A percentile compares a stretch with the other conserved stretches of the same genome.
Conservation (phyloP, 805 yeast genomes). For the Kurtzmaniella cleridarum region DNA sequence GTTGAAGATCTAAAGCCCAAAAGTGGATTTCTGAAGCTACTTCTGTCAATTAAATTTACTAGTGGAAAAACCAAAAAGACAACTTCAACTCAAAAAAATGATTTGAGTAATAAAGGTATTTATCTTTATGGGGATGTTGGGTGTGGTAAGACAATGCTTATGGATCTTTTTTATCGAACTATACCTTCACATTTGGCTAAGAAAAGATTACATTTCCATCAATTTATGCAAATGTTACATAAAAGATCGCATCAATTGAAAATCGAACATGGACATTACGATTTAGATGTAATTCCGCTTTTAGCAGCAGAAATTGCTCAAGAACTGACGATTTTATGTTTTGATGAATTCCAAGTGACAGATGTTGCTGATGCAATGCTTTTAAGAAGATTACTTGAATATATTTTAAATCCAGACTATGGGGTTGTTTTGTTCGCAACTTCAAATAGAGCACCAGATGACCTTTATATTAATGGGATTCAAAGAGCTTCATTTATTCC, state of each 20-base stretch:
- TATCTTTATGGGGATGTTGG: conserved; percentile 97
- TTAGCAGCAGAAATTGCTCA: conserved; percentile 80
- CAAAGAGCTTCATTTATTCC: conserved; percentile 91
- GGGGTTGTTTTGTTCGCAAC: conserved; percentile 91
- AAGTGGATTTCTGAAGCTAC: conserved; percentile 35
- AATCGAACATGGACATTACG: conserved; percentile 46
- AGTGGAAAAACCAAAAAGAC: conserved; percentile 5
- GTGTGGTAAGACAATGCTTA: conserved; percentile 96
- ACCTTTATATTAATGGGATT: conserved; percentile 86
- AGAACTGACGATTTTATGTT: conserved; percentile 74
- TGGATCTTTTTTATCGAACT: conserved; percentile 89
- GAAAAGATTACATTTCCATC: conserved; percentile 87
- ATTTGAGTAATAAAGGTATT: conserved; percentile 58
- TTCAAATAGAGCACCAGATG: conserved; percentile 92
- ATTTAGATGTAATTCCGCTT: conserved; percentile 76
- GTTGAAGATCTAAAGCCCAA: conserved; percentile 47
- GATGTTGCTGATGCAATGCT: conserved; percentile 99
- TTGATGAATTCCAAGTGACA: conserved; percentile 96
- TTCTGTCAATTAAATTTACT: conserved; percentile 14
- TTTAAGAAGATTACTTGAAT: conserved; percentile 64
- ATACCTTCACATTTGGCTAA: conserved; percentile 76
- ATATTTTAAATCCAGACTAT: conserved; percentile 63
- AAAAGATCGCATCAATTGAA: conserved; percentile 78
- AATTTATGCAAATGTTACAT: conserved; percentile 92
- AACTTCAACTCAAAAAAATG: conserved; percentile 3